Conservation (phyloP, 2,329 filamentous ascomycete species). For the Arthroderma uncinatum region DNA sequence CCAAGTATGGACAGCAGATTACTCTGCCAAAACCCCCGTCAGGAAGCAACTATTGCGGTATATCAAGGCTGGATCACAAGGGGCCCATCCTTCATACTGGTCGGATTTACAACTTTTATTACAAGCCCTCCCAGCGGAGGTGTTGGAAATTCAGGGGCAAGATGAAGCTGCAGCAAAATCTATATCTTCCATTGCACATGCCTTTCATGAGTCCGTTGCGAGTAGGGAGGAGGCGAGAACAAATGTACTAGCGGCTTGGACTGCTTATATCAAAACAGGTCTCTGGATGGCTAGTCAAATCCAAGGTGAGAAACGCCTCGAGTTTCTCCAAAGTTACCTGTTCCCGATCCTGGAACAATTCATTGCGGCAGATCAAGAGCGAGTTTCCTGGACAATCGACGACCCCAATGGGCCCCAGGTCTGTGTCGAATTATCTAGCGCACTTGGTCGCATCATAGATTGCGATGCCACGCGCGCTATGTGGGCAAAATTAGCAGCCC, state of each 20-base stretch:
- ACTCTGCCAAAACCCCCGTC: constrained; percentile 46
- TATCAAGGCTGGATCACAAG: constrained; percentile 72
- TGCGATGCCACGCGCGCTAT: constrained; percentile 42
- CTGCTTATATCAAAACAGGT: constrained; percentile 57
- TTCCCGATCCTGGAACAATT: constrained; percentile 46
- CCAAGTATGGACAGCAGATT: constrained; percentile 60
- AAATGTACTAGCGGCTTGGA: constrained; percentile 61
- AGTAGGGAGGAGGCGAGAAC: constrained; percentile 62
- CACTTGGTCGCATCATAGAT: constrained; percentile 33
- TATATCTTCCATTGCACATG: constrained; percentile 51
- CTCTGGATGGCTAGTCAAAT: constrained; percentile 43
- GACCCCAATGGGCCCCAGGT: constrained; percentile 28
- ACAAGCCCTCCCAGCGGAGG: constrained; percentile 41
- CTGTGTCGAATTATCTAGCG: constrained; percentile 30
- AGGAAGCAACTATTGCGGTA: constrained; percentile 56
- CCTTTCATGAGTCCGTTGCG: constrained; percentile 59
- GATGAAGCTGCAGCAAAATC: constrained; percentile 34
- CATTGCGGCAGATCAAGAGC: constrained; percentile 37
- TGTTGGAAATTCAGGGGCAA: constrained; percentile 26
- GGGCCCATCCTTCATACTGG: constrained; percentile 65
- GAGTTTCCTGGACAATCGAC: constrained; percentile 42
- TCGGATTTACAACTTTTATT: constrained; percentile 53
- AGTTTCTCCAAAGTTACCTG: constrained; percentile 38
- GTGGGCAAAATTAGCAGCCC: constrained; percentile 53
- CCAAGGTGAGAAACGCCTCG: constrained; percentile 37